Evolutionary conservation across 768 basidiomycete genomes (phyloP), one percentile per base, ranked within the genome.

Genomic region (Boletellus sp.): DNA sequence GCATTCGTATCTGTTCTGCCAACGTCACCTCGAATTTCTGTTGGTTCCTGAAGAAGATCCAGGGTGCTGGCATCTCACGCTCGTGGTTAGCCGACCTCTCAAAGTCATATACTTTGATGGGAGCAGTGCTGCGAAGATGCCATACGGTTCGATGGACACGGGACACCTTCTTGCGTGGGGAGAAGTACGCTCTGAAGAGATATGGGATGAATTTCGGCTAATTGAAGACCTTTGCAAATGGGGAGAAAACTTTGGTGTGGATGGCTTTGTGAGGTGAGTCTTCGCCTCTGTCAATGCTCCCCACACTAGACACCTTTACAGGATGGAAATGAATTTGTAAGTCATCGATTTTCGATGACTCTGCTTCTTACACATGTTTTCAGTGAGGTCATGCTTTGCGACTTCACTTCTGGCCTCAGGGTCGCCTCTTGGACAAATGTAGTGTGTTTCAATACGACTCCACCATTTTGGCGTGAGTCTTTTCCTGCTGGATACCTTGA

Each of bases 241-340:
- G 40, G 40, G 23, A 16, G 16, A n/a, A 26, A 41, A 26, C 4
- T 16, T 26, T 24, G 40, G 22, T 41, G 23, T 41, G 15, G 40
- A 35, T 23, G 20, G 28, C 1, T 34, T 45, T 45, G 26, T 45
- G n/a, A 45, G 42, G 42, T 45, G 16, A 6, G 6, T 3, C 7
- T 24, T 35, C 13, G 9, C 12, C 16, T 34, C 22, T 34, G 22
- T 22, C 13, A 1, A 16, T 15, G 5, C 16, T 24, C 15, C 12
- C 17, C 15, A 12, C 19, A 22, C 15, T 22, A 19, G 31, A 8
- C 42, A 33, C 10, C 4, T 8, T 42, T 42, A n/a, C 17, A 42
- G 41, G 41, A 42, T 42, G 41, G 41, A 42, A 17, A 19, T 42
- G 41, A n/a, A 42, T 19, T 42, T 42, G 41, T 42, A 26, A 42